Conservation (phyloP, 495 filamentous ascomycete species). For the Penicillium dipodomyicola region DNA sequence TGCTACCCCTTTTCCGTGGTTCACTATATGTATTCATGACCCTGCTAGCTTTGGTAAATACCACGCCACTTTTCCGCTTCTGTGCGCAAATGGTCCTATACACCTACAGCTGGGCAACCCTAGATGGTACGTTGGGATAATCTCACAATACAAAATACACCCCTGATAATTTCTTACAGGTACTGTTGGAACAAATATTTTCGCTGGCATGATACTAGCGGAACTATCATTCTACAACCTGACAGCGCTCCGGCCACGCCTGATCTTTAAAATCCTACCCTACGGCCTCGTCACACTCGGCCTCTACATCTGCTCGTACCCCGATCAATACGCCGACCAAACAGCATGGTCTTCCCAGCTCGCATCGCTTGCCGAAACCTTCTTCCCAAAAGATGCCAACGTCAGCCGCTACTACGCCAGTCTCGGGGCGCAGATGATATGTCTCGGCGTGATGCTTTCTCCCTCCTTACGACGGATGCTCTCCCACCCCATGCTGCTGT, state of each 20-base stretch:
- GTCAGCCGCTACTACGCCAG: conserved; percentile 12
- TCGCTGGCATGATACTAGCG: conserved; percentile 17
- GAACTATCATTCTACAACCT: conserved; percentile 14
- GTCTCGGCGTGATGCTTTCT: conserved; percentile 16
- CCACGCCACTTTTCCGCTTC: conserved; percentile 14
- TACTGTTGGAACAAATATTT: conserved; percentile 12
- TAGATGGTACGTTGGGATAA: conserved; percentile 5
- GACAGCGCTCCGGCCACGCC: not conserved
- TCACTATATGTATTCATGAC: conserved; percentile 16
- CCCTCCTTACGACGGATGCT: conserved; percentile 14
- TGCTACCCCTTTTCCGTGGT: conserved; percentile 13
- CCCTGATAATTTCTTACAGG: not conserved
- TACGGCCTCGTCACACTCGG: conserved; percentile 12
- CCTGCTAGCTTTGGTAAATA: conserved; percentile 13
- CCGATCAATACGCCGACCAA: conserved; percentile 13
- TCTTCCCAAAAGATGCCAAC: conserved; percentile 10
- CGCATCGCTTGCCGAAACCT: conserved; percentile 3
- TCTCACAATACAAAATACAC: not conserved
- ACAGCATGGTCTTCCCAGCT: conserved; percentile 15
- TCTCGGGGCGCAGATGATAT: conserved; percentile 17
- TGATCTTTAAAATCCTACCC: conserved; percentile 3
- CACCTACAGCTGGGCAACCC: conserved; percentile 9
- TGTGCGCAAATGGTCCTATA: conserved; percentile 12
- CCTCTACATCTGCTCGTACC: conserved; percentile 14
- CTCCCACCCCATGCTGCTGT: conserved; percentile 14